Evolutionary conservation across 2,329 filamentous ascomycete species (phyloP).

Genomic region (Monosporascus cannonballus): DNA sequence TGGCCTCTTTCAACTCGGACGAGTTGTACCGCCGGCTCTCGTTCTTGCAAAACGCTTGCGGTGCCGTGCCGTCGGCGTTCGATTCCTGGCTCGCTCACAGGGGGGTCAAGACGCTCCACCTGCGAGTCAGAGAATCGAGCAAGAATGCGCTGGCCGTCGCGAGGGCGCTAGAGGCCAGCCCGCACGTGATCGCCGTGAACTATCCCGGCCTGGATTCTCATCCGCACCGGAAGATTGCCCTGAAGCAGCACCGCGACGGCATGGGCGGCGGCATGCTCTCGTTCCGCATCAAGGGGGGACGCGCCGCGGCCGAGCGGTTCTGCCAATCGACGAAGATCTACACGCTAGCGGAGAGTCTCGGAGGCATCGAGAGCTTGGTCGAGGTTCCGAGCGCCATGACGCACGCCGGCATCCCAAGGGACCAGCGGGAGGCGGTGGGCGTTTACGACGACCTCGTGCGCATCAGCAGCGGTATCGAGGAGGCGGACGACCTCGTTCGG

Average conservation of each 20-base stretch:
- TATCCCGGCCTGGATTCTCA: constrained; percentile 90
- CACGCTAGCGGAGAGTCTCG: constrained; percentile 86
- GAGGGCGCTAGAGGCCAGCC: constrained; percentile 67
- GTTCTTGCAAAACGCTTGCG: constrained; percentile 97
- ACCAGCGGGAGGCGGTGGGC: constrained; percentile 84
- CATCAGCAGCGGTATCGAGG: constrained; percentile 91
- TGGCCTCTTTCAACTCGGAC: constrained; percentile 88
- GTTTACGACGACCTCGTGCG: constrained; percentile 93
- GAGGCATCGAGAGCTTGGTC: constrained; percentile 85
- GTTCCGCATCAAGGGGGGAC: constrained; percentile 86
- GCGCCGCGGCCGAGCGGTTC: constrained; percentile 82
- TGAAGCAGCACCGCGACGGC: constrained; percentile 87
- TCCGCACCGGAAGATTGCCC: constrained; percentile 75
- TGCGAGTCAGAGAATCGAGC: constrained; percentile 80
- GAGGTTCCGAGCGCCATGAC: constrained; percentile 97
- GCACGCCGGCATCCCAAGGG: constrained; percentile 87
- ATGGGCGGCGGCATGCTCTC: constrained; percentile 97
- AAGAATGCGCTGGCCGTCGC: constrained; percentile 77
- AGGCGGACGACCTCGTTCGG: constrained; percentile 72
- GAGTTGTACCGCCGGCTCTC: constrained; percentile 68
- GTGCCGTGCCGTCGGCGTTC: constrained; percentile 88
- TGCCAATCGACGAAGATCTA: constrained; percentile 86
- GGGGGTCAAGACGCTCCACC: constrained; percentile 91
- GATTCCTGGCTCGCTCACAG: constrained; percentile 98
- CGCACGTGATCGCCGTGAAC: constrained; percentile 83